These are phyloP conservation scores for Ophiocytium majus DNA, from an alignment of 352 stramenopile genomes.

Conservation along the genomic window DNA sequence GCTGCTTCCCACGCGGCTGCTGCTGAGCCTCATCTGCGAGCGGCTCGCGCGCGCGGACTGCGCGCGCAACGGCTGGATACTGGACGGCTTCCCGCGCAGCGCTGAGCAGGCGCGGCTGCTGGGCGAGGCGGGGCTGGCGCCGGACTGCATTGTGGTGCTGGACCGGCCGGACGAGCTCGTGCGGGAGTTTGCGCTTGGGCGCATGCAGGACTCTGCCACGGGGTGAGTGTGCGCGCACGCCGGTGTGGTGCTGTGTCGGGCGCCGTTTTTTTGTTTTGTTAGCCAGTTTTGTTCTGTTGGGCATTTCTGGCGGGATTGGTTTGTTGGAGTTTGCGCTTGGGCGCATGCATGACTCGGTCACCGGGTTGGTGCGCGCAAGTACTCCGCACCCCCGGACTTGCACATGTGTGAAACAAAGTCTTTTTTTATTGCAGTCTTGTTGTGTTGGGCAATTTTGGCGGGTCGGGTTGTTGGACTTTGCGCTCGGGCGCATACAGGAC, in stretches of 20 bases:
- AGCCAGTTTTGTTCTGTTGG: too few relatives aligned
- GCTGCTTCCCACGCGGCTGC: constrained; percentile 33
- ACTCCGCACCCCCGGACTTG: not conserved
- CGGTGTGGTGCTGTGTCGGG: too few relatives aligned
- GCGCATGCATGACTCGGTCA: constrained; percentile 62
- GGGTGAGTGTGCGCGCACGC: too few relatives aligned
- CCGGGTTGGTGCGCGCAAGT: constrained; percentile 26
- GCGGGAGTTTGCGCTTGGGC: constrained; percentile 65
- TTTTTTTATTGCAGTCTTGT: too few relatives aligned
- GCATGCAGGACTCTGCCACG: constrained; percentile 62
- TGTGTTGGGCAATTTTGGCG: too few relatives aligned
- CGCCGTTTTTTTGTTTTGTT: too few relatives aligned
- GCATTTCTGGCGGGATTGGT: too few relatives aligned
- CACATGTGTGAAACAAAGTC: too few relatives aligned
- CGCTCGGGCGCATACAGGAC: constrained; percentile 65
- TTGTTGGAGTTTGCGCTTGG: constrained; percentile 67
- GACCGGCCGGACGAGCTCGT: constrained; percentile 71
- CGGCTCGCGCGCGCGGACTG: constrained; percentile 68
- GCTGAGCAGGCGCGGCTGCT: constrained; percentile 67
- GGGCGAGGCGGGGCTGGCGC: constrained; percentile 59
- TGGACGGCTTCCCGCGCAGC: constrained; percentile 75
- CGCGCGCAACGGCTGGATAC: constrained; percentile 67
- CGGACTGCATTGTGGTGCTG: constrained; percentile 70
- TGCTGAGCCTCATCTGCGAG: constrained; percentile 53
- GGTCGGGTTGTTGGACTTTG: constrained; percentile 68